Evolutionary conservation across 345 rosid species (phyloP), one percentile per base, ranked within the genome.

Genomic region (Passiflora organensis): DNA sequence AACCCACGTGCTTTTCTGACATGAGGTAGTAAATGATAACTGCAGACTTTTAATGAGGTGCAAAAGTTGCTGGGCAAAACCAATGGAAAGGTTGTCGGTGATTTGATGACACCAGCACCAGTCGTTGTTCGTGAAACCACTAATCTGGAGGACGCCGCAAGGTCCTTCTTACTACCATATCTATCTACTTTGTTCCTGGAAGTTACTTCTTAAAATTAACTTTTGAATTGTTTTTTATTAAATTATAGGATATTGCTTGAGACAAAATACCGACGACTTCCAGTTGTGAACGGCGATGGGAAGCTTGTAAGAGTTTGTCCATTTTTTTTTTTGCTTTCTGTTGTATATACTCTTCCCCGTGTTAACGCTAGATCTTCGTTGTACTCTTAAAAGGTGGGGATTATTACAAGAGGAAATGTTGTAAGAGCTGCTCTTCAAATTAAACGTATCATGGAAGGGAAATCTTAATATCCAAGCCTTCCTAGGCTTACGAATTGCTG

Each of bases 361-460:
- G 34, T n/a, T n/a, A n/a, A n/a, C n/a, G 39, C 18, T 55, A 37
- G 25, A 9, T 13, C 38, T 53, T 41, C 5, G 34, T 28, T 28
- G 8, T 28, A 28, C 34, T 2, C 34, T 28, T 28, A 28, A 2
- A 75, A 91, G 98, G 96, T 91, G 6, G 98, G 98, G 46, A 83
- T 91, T 32, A 86, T 91, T 68, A 88, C 98, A 47, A 75, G 98
- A 78, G 95, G 96, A 68, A 88, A 91, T 63, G 98, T 91, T 17
- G 98, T 84, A 37, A 75, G 95, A 78, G 96, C 95, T 12, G 98
- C 95, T 8, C 87, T 84, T 65, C 82, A 80, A 43, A 88, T 88
- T 74, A 91, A 91, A 53, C 94, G 58, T 20, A 62, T 45, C 16
- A 72, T 22, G 43, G 82, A 80, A 74, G 59, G 20, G 61, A 47